A percentile compares a stretch with the other conserved stretches of the same genome.
Evolutionary conservation across 306 rosid species (phyloP).

Genomic region (Inga laurina): DNA sequence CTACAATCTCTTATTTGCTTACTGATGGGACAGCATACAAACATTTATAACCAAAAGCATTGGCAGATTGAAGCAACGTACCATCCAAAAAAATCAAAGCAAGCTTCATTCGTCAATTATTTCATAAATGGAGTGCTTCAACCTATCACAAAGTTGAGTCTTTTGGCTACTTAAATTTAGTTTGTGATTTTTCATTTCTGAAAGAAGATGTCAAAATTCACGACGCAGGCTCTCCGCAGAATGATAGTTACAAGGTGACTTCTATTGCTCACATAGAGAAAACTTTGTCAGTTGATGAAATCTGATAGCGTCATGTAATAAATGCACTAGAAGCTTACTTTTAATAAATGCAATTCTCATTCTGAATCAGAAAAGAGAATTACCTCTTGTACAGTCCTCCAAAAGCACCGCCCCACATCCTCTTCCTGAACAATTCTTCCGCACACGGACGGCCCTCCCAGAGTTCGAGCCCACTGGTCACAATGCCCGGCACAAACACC

Average conservation of each 20-base stretch:
- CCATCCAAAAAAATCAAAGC: neutral
- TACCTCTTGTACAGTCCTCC: constrained; percentile 6
- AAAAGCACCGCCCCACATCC: constrained; percentile 1
- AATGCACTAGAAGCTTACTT: neutral
- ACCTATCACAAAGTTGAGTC: neutral
- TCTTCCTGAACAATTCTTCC: constrained; percentile 1
- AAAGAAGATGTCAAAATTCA: too few species aligned
- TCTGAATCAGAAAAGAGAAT: neutral
- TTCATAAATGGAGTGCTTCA: neutral
- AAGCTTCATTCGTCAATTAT: neutral
- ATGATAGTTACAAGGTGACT: neutral
- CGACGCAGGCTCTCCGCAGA: neutral
- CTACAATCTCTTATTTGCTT: neutral
- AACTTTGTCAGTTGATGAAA: neutral
- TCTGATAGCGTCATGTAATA: neutral
- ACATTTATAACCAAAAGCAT: neutral
- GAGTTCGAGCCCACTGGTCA: constrained; percentile 2
- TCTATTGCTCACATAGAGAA: neutral
- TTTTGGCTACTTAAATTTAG: neutral
- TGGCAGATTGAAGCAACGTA: neutral
- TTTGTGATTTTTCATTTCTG: too few species aligned
- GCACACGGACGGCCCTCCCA: constrained; percentile 3
- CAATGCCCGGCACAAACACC: constrained; percentile 6
- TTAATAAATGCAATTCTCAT: neutral
- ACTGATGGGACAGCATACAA: neutral